These are phyloP conservation scores for Adansonia madagascariensis DNA, from an alignment of 441 rosid species.

Conservation along the genomic window DNA sequence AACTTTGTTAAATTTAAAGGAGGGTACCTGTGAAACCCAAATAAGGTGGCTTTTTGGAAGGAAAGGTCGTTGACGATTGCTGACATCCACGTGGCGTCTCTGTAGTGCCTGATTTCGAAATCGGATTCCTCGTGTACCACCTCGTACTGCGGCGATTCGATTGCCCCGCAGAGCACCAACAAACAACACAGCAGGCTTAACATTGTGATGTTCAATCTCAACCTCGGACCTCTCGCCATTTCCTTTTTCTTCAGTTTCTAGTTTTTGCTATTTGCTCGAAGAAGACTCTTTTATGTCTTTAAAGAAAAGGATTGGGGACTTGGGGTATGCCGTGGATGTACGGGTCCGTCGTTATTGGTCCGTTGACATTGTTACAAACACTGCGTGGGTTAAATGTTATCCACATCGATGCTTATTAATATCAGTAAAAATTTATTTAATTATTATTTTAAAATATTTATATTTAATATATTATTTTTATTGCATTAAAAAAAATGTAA, in stretches of 20 bases:
- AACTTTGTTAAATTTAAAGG: neutral
- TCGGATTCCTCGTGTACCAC: conserved; percentile 64
- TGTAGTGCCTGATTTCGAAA: conserved; percentile 64
- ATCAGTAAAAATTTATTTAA: no score
- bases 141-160: conserved; percentile 57
- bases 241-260: neutral
- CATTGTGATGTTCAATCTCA: conserved; percentile 11
- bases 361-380: no score
- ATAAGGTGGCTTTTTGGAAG: conserved; percentile 60
- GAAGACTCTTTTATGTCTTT: neutral
- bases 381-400: no score
- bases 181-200: conserved; percentile 28
- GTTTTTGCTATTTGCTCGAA: neutral
- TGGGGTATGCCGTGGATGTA: neutral
- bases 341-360: neutral
- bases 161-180: conserved; percentile 31
- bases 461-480: no score
- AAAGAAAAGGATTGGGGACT: neutral
- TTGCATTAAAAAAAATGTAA: no score
- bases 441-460: no score
- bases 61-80: conserved; percentile 54
- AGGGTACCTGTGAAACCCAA: conserved; percentile 60
- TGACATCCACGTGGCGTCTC: conserved; percentile 61
- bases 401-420: no score
- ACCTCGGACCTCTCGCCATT: conserved; percentile 37